Evolutionary conservation across 2,329 filamentous ascomycete genomes (phyloP), one percentile per base, ranked within the genome.

Genomic region (Botrytis byssoidea): DNA sequence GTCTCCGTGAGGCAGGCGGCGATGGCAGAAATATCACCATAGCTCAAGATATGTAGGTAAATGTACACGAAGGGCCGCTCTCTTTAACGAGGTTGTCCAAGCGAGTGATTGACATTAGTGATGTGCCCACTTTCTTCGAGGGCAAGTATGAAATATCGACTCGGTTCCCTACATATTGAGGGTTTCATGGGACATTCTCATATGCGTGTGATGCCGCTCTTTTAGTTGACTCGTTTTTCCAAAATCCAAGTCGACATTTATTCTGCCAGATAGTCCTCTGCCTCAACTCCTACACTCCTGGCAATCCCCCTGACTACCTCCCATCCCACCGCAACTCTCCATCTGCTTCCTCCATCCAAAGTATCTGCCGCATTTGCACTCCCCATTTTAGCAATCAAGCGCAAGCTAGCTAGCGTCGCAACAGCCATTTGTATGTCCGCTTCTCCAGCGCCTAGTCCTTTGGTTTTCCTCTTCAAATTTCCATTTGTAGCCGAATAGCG

Each of bases 301-400:
- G 92, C 93, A 76, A 96, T 83, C 5, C 86, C 87, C 74, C 91
- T 85, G 10, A 93, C 88, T 75, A 92, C 89, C 79, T 96, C 93
- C 92, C 92, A 95, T 1, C 90, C 89, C 73, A 93, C 90, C 77
- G 92, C 93, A 16, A 95, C 91, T 79, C 91, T 89, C 92, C 92
- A 96, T 82, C 92, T 91, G 8, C 88, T 89, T 0, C 89, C 89
- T 0, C 89, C 85, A 80, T 95, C 93, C 79, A 94, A 84, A 40
- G 87, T 83, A 82, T 95, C 92, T 84, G 40, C 85, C 82, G 25
- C 86, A 86, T 25, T 84, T 9, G 73, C 82, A 8, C 55, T 71
- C 12, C 89, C 90, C 3, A 93, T 90, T 60, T 90, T 87, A 48
- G 92, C 86, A 48, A 96, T 82, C 77, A 96, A 80, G 60, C 92